These are phyloP conservation scores for Paspalum vaginatum DNA, from an alignment of 176 grass and related monocot species.

Conservation along the genomic window DNA sequence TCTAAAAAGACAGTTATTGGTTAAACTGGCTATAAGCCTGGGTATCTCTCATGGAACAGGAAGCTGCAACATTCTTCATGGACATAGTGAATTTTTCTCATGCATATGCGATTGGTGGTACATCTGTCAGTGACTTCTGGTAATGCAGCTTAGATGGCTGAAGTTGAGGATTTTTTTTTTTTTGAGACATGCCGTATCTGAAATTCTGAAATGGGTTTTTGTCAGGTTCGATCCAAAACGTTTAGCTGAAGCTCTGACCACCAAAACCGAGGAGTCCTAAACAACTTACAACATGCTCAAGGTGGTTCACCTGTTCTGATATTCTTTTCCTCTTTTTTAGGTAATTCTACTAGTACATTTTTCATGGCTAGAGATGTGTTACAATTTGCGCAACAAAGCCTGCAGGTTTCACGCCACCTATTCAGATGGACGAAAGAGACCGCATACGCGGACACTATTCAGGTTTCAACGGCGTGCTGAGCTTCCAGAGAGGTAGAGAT, in stretches of 20 bases:
- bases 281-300: constrained; percentile 99
- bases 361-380: neutral
- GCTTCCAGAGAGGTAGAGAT: constrained; percentile 92
- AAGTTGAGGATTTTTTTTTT: neutral
- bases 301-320: constrained; percentile 42
- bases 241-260: constrained; percentile 62
- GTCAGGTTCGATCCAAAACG: constrained; percentile 78
- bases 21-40: neutral
- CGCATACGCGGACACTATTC: constrained; percentile 74
- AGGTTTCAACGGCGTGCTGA: constrained; percentile 90
- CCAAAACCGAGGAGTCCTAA: constrained; percentile 87
- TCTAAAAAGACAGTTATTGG: neutral
- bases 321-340: no score
- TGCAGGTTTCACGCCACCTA: constrained; percentile 81
- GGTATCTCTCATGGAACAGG: constrained; percentile 43
- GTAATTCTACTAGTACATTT: neutral
- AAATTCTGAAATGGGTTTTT: constrained; percentile 31
- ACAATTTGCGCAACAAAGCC: neutral
- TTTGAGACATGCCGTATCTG: neutral
- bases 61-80: constrained; percentile 82
- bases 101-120: constrained; percentile 84
- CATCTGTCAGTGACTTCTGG: constrained; percentile 94
- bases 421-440: constrained; percentile 97
- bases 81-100: constrained; percentile 91
- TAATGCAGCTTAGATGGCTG: constrained; percentile 24